Percentiles rank a stretch among this genome's conserved stretches.
Evolutionary conservation across 495 filamentous ascomycete species (phyloP).

Genomic region (Penicillium fimorum): DNA sequence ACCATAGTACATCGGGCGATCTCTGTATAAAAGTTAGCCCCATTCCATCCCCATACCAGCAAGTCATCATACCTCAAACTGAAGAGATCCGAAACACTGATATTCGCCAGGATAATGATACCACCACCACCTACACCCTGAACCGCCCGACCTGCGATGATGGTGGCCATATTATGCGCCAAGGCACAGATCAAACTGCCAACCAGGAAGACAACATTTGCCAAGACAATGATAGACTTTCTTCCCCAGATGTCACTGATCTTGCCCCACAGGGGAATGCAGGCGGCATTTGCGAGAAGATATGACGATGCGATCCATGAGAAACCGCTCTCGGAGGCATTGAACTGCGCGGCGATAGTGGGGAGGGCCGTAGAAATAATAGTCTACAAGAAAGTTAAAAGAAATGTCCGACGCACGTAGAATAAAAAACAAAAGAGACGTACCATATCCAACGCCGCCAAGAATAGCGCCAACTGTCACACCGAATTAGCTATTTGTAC

Average conservation of each 20-base stretch:
- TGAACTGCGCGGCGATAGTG: conserved; percentile 62
- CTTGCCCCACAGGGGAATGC: conserved; percentile 78
- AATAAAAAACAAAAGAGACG: neutral
- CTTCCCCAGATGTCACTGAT: conserved; percentile 83
- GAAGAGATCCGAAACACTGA: conserved; percentile 79
- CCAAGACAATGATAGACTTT: conserved; percentile 72
- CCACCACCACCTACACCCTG: conserved; percentile 87
- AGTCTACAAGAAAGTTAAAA: conserved; percentile 32
- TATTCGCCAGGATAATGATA: conserved; percentile 75
- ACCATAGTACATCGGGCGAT: conserved; percentile 62
- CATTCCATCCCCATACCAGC: neutral
- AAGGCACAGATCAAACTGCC: conserved; percentile 72
- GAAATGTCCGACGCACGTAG: neutral
- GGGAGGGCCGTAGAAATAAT: conserved; percentile 57
- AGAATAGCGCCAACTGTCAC: conserved; percentile 48
- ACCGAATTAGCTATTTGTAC: conserved; percentile 14
- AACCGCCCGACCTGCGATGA: conserved; percentile 71
- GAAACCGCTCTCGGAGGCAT: conserved; percentile 62
- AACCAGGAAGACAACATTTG: conserved; percentile 71
- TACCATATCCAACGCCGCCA: conserved; percentile 56
- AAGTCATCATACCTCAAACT: conserved; percentile 52
- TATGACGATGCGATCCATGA: conserved; percentile 77
- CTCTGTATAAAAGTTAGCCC: conserved; percentile 38
- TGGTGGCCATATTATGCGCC: conserved; percentile 65
- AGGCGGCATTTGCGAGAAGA: conserved; percentile 65